Conservation (phyloP, 345 rosid species). For the Brassica cretica region DNA sequence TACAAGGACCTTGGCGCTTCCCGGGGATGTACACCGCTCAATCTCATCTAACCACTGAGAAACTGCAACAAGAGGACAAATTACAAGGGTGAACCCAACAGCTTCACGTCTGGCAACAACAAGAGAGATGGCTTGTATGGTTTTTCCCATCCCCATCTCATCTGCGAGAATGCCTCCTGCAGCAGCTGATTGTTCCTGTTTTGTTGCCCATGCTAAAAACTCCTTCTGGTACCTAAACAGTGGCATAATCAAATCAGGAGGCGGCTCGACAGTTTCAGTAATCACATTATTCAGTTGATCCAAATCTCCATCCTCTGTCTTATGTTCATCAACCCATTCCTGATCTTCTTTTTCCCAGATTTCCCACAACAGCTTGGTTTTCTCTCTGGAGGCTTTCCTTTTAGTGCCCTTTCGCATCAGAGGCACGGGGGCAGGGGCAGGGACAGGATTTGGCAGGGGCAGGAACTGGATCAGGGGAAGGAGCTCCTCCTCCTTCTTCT, state of each 20-base stretch:
- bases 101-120: slow-evolving; percentile 74
- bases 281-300: slow-evolving; percentile 53
- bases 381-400: slow-evolving; percentile 30
- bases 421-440: slow-evolving; percentile 16
- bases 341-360: slow-evolving; percentile 68
- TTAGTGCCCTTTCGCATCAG: slow-evolving; percentile 34
- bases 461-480: slow-evolving; percentile 14
- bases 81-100: slow-evolving; percentile 65
- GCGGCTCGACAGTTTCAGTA: slow-evolving; percentile 60
- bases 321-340: slow-evolving; percentile 63
- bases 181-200: slow-evolving; percentile 73
- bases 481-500: slow-evolving; percentile 12
- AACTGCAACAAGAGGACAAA: slow-evolving; percentile 94
- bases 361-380: slow-evolving; percentile 61
- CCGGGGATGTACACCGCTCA: slow-evolving; percentile 63
- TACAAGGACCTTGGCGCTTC: slow-evolving; percentile 76
- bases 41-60: slow-evolving; percentile 91
- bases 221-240: slow-evolving; percentile 90
- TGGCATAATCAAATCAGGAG: slow-evolving; percentile 68
- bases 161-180: slow-evolving; percentile 96
- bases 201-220: slow-evolving; percentile 90
- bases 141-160: slow-evolving; percentile 99
- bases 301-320: slow-evolving; percentile 52
- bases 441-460: slow-evolving; percentile 14
- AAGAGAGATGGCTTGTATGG: slow-evolving; percentile 92